phyloP scores from a whole-genome alignment of 2,329 filamentous ascomycete species.

The Cladosporium sp. region DNA sequence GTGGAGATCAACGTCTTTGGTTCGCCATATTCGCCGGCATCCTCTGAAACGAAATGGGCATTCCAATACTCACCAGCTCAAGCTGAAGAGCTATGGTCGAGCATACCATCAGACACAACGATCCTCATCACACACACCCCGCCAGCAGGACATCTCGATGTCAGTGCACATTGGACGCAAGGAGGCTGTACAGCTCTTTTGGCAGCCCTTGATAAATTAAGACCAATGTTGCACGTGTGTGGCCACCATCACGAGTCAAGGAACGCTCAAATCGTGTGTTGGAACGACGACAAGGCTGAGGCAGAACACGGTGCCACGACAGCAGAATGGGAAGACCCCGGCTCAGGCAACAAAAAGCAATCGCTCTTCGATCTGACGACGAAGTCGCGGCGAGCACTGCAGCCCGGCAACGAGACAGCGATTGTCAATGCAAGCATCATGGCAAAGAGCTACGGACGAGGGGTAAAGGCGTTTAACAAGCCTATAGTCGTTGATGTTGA shows the following conservation, averaged over 20 bases:
- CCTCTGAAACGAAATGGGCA: slow-evolving; percentile 39
- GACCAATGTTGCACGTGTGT: slow-evolving; percentile 63
- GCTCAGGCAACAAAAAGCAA: slow-evolving; percentile 54
- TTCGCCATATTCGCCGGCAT: slow-evolving; percentile 59
- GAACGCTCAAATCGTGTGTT: slow-evolving; percentile 59
- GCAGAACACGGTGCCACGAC: slow-evolving; percentile 29
- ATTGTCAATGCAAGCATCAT: slow-evolving; percentile 76
- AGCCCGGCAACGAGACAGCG: slow-evolving; percentile 61
- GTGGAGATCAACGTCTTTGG: slow-evolving; percentile 66
- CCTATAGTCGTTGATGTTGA: slow-evolving; percentile 81
- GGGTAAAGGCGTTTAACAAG: slow-evolving; percentile 64
- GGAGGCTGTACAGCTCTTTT: slow-evolving; percentile 60
- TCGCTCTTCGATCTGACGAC: slow-evolving; percentile 60
- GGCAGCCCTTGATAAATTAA: slow-evolving; percentile 54
- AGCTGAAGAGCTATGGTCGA: slow-evolving; percentile 52
- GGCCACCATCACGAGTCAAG: slow-evolving; percentile 69
- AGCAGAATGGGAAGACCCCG: slow-evolving; percentile 56
- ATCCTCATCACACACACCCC: slow-evolving; percentile 70
- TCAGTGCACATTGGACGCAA: slow-evolving; percentile 33
- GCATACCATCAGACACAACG: slow-evolving; percentile 59
- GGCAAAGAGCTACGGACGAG: slow-evolving; percentile 54
- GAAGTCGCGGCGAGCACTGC: slow-evolving; percentile 27
- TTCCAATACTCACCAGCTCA: slow-evolving; percentile 55
- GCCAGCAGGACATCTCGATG: slow-evolving; percentile 56
- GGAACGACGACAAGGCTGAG: slow-evolving; percentile 47